Base-by-base conservation (phyloP, 306 rosid genomes). In the Vachellia collinsii region DNA sequence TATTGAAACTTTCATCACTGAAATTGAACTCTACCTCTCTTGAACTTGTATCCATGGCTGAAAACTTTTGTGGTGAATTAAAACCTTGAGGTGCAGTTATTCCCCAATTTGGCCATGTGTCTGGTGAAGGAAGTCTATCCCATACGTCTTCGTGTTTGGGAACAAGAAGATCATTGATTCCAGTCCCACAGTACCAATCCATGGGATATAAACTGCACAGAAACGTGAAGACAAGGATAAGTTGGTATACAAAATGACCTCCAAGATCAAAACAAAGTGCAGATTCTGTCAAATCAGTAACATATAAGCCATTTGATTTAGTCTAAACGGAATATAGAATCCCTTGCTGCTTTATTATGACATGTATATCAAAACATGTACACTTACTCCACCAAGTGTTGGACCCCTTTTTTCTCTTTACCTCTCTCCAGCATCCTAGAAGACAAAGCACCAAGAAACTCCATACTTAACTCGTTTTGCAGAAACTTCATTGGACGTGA, bases 71-170 rank as follows among this genome's bases (percentile, higher is more conserved):
- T 20, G 87, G 72, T 7, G 88, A 79, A 79, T 75, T 77, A 70
- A 76, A 83, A 38, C 80, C 73, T 75, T 88, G 88, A 4, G 88
- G 66, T 65, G 75, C 80, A 50, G 79, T 72, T 23, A 87, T 80
- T 84, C 88, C 97, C 97, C 97, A 93, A 47, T 81, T 85, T 29
- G 90, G 83, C 94, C 97, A 90, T 59, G 82, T 86, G 8, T 88
- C 94, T 0, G 93, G 86, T 65, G 94, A 91, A 63, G 90, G 92
- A 78, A 83, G 80, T 72, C 86, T 84, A 50, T 91, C 94, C 75
- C 88, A 47, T 13, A 84, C 62, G 29, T 84, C 89, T 78, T 80
- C 85, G 53, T 83, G 86, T 38, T 72, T 74, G 1, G 93, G 93
- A 44, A 87, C 91, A 77, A 83, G 76, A 76, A 85, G 80, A 61